Conservation (phyloP, 2,329 filamentous ascomycete genomes). For the Davidsoniella virescens region DNA sequence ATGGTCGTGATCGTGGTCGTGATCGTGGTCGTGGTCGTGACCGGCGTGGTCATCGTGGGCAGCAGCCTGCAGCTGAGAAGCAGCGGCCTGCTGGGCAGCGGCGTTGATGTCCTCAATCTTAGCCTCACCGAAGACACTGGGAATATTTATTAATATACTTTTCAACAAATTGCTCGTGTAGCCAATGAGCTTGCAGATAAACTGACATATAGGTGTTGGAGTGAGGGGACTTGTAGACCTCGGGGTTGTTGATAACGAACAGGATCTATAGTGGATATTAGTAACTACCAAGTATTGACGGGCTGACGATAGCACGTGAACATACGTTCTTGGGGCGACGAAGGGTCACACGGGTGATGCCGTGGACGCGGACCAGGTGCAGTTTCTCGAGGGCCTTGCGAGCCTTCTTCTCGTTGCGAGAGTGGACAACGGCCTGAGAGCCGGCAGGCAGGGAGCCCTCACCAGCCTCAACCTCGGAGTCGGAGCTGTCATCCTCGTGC, state of each 20-base stretch:
- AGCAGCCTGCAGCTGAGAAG: constrained; percentile 79
- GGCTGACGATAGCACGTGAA: constrained; percentile 18
- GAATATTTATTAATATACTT: not conserved
- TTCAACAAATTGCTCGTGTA: not conserved
- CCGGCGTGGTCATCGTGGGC: constrained; percentile 39
- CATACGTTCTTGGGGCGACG: constrained; percentile 97
- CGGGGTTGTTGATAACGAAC: constrained; percentile 98
- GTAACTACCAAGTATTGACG: not conserved
- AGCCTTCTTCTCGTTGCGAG: constrained; percentile 99
- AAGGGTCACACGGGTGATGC: constrained; percentile 95
- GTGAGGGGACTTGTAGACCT: constrained; percentile 98
- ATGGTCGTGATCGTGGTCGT: constrained; percentile 54
- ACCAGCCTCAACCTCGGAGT: constrained; percentile 60
- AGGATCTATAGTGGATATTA: constrained; percentile 55
- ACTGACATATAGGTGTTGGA: constrained; percentile 99
- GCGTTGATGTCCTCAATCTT: constrained; percentile 99
- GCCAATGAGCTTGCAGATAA: not conserved
- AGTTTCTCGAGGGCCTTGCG: constrained; percentile 98
- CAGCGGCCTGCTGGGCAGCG: constrained; percentile 86
- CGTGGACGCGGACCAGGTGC: constrained; percentile 86
- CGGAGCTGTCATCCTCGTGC: constrained; percentile 52
- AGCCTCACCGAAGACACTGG: constrained; percentile 95
- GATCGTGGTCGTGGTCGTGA: constrained; percentile 48
- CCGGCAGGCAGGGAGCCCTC: constrained; percentile 68
- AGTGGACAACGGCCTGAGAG: constrained; percentile 82